Evolutionary conservation across 2,329 filamentous ascomycete species (phyloP).

Genomic region (Sclerotinia sclerotiorum): DNA sequence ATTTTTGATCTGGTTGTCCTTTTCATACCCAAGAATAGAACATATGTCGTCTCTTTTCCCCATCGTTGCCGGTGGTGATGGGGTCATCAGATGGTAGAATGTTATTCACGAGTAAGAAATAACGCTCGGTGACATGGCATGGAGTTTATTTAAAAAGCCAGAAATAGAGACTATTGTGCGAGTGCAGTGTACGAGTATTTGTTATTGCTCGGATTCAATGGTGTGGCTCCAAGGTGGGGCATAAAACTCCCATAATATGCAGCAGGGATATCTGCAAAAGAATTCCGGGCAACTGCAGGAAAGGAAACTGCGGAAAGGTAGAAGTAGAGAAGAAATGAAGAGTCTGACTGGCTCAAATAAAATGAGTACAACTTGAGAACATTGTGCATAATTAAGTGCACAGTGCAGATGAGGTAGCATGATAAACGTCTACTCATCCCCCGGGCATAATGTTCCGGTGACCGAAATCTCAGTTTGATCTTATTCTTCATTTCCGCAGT

Average conservation of each 20-base stretch:
- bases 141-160: slow-evolving; percentile 5
- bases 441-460: slow-evolving; percentile 15
- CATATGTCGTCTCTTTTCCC: slow-evolving; percentile 22
- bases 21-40: slow-evolving; percentile 25
- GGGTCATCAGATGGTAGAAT: neutral
- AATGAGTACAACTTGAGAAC: neutral
- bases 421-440: slow-evolving; percentile 11
- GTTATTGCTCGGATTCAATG: slow-evolving; percentile 16
- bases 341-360: slow-evolving; percentile 1
- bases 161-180: neutral
- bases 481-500: slow-evolving; percentile 15
- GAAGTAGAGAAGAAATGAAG: neutral
- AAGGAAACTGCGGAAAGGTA: slow-evolving; percentile 11
- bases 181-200: slow-evolving; percentile 14
- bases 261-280: slow-evolving; percentile 9
- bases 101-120: neutral
- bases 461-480: slow-evolving; percentile 16
- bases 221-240: slow-evolving; percentile 13
- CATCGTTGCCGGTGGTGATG: neutral
- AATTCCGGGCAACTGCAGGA: slow-evolving; percentile 10
- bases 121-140: neutral
- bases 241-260: slow-evolving; percentile 13
- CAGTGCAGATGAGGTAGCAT: slow-evolving; percentile 13
- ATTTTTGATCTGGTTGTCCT: slow-evolving; percentile 18
- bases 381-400: slow-evolving; percentile 13